phyloP scores from a whole-genome alignment of 495 filamentous ascomycete species.

The Terfezia boudieri region DNA sequence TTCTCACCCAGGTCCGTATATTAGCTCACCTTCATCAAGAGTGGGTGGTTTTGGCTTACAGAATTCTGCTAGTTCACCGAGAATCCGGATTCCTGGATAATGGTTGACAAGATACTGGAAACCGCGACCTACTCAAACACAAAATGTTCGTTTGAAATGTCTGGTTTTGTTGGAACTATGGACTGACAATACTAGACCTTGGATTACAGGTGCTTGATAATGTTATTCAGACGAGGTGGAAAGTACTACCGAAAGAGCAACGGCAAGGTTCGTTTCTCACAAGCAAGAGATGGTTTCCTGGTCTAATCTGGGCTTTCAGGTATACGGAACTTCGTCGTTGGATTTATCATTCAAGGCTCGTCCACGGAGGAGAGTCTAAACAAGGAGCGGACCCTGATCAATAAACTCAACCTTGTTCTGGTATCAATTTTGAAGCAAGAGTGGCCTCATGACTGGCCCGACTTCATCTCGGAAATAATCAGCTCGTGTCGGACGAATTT shows the following conservation, averaged over 20 bases:
- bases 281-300: neutral
- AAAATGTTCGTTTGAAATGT: conserved; percentile 45
- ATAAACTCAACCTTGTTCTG: conserved; percentile 93
- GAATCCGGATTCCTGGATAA: conserved; percentile 89
- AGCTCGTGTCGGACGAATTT: conserved; percentile 81
- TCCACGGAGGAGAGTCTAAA: conserved; percentile 65
- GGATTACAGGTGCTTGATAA: conserved; percentile 90
- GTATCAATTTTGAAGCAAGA: conserved; percentile 97
- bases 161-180: neutral
- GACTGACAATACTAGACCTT: conserved; percentile 46
- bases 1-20: conserved; percentile 67
- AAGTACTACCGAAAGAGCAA: conserved; percentile 83
- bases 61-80: conserved; percentile 61
- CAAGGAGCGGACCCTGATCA: conserved; percentile 63
- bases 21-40: neutral
- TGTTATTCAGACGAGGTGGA: conserved; percentile 98
- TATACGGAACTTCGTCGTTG: conserved; percentile 95
- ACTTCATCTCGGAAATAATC: conserved; percentile 98
- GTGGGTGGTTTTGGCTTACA: neutral
- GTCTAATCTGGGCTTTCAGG: conserved; percentile 27
- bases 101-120: conserved; percentile 87
- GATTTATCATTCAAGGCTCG: conserved; percentile 87
- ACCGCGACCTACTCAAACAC: conserved; percentile 80
- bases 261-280: conserved; percentile 45
- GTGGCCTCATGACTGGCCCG: conserved; percentile 99